These are phyloP conservation scores for Zalerion maritima DNA, from an alignment of 495 filamentous ascomycete genomes.

Conservation along the genomic window DNA sequence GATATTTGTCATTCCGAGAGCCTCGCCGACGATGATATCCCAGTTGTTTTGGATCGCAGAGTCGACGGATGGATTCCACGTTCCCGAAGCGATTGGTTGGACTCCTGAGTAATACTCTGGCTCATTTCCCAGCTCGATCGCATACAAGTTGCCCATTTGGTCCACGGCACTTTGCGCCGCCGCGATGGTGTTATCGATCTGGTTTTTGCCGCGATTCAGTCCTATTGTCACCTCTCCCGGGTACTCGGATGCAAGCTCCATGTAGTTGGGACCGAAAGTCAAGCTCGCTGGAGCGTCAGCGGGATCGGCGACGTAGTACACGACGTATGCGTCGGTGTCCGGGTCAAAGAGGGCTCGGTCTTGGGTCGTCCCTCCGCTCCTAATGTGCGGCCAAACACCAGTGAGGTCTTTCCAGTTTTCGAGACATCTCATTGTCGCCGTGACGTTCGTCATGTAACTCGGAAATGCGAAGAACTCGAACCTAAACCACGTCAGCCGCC, in stretches of 20 bases:
- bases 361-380: slow-evolving; percentile 47
- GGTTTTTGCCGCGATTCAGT: slow-evolving; percentile 40
- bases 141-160: slow-evolving; percentile 34
- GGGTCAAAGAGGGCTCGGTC: slow-evolving; percentile 42
- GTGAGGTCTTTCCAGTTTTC: slow-evolving; percentile 38
- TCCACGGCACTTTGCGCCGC: slow-evolving; percentile 34
- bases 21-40: slow-evolving; percentile 35
- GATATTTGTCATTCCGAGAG: slow-evolving; percentile 26
- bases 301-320: slow-evolving; percentile 38
- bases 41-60: slow-evolving; percentile 39
- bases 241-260: slow-evolving; percentile 37
- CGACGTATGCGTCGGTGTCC: slow-evolving; percentile 32
- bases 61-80: slow-evolving; percentile 39
- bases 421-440: slow-evolving; percentile 37
- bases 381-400: slow-evolving; percentile 40
- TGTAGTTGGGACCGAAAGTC: slow-evolving; percentile 42
- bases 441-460: slow-evolving; percentile 40
- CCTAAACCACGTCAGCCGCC: slow-evolving; percentile 8
- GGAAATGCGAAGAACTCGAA: slow-evolving; percentile 49
- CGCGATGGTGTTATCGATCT: slow-evolving; percentile 39
- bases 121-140: slow-evolving; percentile 48
- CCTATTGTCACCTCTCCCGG: slow-evolving; percentile 39
- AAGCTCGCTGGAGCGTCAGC: slow-evolving; percentile 37
- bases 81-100: slow-evolving; percentile 37
- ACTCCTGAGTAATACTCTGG: slow-evolving; percentile 29